Evolutionary conservation across 169 alveolate genomes (phyloP), one percentile per base, ranked within the genome.

Genomic region (Plasmodium cynomolgi): DNA sequence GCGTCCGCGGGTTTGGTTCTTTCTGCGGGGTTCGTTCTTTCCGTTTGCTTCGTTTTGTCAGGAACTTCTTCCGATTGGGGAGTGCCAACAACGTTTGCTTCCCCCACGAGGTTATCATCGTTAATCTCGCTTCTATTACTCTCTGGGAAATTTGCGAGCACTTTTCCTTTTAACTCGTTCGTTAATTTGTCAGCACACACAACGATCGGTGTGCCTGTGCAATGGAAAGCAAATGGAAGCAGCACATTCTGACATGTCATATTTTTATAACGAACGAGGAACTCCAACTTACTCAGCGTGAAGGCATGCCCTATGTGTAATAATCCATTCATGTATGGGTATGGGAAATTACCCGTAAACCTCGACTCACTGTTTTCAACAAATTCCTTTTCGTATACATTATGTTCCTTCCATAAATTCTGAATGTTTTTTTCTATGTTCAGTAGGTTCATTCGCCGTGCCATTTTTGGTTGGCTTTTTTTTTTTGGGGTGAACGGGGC

Each of bases 221-320:
- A 99, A 96, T 99, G 99, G 94, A 99, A 98, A 23, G 99, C 99
- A 86, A 99, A 99, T 13, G 99, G 99, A 96, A 99, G 98, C 72
- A 99, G 97, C 1, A 97, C 99, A 81, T 97, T 97, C 92, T 98
- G 98, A 11, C 99, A 99, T 33, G 95, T 93, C 95, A 99, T 97
- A 82, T 99, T 97, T 95, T 98, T 99, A 85, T 97, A 99, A 31
- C 99, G 96, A 17, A 99, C 98, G 47, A 97, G 98, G 84, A 99
- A 99, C 95, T 99, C 99, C 47, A 99, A 98, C 92, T 99, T 98
- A 26, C 99, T 98, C 88, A 98, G 95, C 1, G 99, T 98, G 95
- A 98, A 99, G 11, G 99, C 99, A 93, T 99, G 99, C 0, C 99
- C 99, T 77, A 99, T 96, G 92, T 99, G 99, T 84, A 99, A 96